phyloP scores from a whole-genome alignment of 1,139 yeast genomes.

The Nakaseomyces nivariensis region DNA sequence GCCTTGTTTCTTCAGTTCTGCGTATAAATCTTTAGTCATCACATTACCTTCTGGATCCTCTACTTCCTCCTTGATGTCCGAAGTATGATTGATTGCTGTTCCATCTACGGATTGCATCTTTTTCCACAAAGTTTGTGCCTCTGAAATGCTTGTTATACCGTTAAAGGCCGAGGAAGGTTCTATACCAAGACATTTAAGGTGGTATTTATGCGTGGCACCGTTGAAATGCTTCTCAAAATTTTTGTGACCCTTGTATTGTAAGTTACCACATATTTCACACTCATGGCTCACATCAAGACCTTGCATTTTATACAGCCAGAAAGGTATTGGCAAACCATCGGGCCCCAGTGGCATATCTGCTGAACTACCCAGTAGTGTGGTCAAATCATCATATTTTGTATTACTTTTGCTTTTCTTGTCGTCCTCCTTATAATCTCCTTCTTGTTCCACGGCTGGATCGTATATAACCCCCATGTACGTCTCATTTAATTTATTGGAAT shows the following conservation, averaged over 20 bases:
- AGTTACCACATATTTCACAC: slow-evolving; percentile 86
- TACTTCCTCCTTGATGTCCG: slow-evolving; percentile 38
- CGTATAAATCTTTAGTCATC: slow-evolving; percentile 72
- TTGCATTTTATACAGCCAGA: slow-evolving; percentile 83
- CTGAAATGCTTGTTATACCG: slow-evolving; percentile 57
- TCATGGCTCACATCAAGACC: slow-evolving; percentile 65
- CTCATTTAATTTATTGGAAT: slow-evolving; percentile 50
- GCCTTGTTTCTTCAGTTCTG: slow-evolving; percentile 81
- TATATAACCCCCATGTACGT: slow-evolving; percentile 27
- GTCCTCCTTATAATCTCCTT: slow-evolving; percentile 12
- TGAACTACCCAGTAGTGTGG: slow-evolving; percentile 31
- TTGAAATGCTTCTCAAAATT: slow-evolving; percentile 67
- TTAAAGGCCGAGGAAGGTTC: slow-evolving; percentile 43
- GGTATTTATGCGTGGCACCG: slow-evolving; percentile 60
- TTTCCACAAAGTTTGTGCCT: slow-evolving; percentile 54
- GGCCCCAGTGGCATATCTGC: slow-evolving; percentile 69
- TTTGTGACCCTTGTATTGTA: slow-evolving; percentile 61
- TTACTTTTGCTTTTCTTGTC: slow-evolving; percentile 1
- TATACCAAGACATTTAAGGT: slow-evolving; percentile 69
- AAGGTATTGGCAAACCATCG: slow-evolving; percentile 88
- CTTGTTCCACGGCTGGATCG: slow-evolving; percentile 17
- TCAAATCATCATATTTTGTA: slow-evolving; percentile 18
- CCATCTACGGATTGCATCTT: slow-evolving; percentile 26
- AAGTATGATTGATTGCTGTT: neutral
- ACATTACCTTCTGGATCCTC: slow-evolving; percentile 93